Evolutionary conservation across 2,329 filamentous ascomycete species (phyloP), one percentile per base, ranked within the genome.

Genomic region (Aureobasidium melanogenum): DNA sequence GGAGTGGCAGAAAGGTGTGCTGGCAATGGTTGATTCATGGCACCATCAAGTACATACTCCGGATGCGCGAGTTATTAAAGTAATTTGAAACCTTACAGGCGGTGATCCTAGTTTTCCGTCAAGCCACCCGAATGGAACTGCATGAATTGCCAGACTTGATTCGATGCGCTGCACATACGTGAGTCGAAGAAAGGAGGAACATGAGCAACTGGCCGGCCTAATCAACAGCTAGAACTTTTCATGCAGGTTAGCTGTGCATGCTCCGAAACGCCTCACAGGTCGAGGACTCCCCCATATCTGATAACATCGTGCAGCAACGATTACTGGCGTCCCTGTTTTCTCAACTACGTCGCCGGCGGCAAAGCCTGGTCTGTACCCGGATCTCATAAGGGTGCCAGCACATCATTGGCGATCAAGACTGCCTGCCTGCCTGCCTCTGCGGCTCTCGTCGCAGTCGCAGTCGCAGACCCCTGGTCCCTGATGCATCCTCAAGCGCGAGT

Each of bases 31-130:
- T 36, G 32, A 36, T 15, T 36, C 32, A 36, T 36, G 32, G 32
- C 32, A 36, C 30, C 30, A 32, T 32, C 7, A 2, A 32, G 30
- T 32, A 32, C 30, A 32, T 32, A 32, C 30, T 32, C 30, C 30
- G 39, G 22, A n/a, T 41, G 39, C n/a, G 39, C 47, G 38, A 43
- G 14, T 47, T 59, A 48, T 38, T 59, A 47, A 59, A 46, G 41
- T 48, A 34, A 59, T 22, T 9, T 36, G 38, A 43, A 55, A 43
- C 38, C 51, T 44, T 43, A 36, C 32, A 36, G 32, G 26, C 26
- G 56, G 56, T 41, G 56, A 59, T 59, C 56, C 54, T 58, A 5
- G 41, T 28, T 58, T 57, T 58, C 54, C 50, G 54, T 22, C 30
- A 43, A 59, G 56, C 56, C 56, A 59, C 43, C 56, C 43, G 44